These are phyloP conservation scores for Naganishia albida DNA, from an alignment of 1,284 basidiomycete genomes.

Conservation along the genomic window DNA sequence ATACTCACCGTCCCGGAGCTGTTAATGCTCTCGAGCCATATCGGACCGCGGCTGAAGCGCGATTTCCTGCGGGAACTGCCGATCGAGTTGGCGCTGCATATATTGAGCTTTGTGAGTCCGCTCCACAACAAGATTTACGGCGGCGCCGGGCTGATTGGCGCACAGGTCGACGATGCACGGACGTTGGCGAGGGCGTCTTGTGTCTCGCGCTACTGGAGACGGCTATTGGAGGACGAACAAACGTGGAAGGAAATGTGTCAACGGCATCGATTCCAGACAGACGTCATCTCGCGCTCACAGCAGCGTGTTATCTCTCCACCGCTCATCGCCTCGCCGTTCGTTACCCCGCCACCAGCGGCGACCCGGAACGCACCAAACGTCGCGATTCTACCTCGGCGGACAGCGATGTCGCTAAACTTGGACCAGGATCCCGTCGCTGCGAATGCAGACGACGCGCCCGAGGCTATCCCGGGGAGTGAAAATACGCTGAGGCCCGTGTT, in stretches of 20 bases:
- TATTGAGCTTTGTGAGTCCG: slow-evolving; percentile 65
- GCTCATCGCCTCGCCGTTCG: not conserved
- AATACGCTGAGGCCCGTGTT: slow-evolving; percentile 29
- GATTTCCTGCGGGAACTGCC: slow-evolving; percentile 85
- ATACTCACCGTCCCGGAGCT: slow-evolving; percentile 74
- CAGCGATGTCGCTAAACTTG: slow-evolving; percentile 4
- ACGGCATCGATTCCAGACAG: slow-evolving; percentile 59
- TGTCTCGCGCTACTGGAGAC: slow-evolving; percentile 77
- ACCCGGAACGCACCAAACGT: slow-evolving; percentile 7
- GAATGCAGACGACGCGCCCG: not conserved
- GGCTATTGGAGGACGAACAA: slow-evolving; percentile 75
- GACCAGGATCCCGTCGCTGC: not conserved
- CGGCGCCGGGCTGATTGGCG: not conserved
- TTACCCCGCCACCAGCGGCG: not conserved
- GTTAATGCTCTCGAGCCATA: slow-evolving; percentile 69
- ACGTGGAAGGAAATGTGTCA: slow-evolving; percentile 82
- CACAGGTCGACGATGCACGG: slow-evolving; percentile 69
- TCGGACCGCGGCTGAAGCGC: slow-evolving; percentile 78
- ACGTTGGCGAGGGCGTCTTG: slow-evolving; percentile 71
- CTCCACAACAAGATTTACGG: not conserved
- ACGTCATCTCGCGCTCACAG: not conserved
- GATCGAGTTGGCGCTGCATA: slow-evolving; percentile 76
- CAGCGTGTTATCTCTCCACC: slow-evolving; percentile 10
- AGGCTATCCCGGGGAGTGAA: slow-evolving; percentile 29
- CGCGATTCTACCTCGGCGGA: slow-evolving; percentile 14